Percentiles rank a stretch among this genome's conserved stretches.
Conservation (phyloP, 768 basidiomycete genomes). For the Leccinum obscurum region DNA sequence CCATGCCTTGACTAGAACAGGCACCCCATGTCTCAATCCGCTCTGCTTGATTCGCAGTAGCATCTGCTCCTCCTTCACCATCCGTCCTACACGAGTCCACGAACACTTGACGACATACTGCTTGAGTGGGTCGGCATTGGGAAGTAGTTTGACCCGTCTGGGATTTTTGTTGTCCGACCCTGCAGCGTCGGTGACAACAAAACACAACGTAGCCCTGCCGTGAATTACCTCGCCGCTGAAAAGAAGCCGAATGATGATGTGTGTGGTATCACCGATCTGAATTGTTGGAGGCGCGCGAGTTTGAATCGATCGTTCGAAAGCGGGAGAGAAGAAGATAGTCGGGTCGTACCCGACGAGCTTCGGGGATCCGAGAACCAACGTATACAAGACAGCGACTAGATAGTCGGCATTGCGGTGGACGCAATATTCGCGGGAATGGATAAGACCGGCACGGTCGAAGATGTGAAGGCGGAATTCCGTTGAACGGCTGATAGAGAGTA, state of each 20-base stretch:
- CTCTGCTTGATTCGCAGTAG: neutral
- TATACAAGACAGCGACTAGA: neutral
- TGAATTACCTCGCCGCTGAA: neutral
- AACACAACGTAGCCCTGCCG: neutral
- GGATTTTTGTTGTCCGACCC: too few species aligned
- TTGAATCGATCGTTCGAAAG: neutral
- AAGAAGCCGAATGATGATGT: neutral
- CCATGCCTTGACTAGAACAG: neutral
- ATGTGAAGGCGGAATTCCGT: neutral
- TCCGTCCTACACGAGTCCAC: neutral
- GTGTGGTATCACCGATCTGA: neutral
- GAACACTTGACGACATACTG: neutral
- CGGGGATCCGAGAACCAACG: neutral
- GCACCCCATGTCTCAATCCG: neutral
- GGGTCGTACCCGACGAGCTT: neutral
- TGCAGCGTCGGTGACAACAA: neutral
- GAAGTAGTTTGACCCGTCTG: too few species aligned
- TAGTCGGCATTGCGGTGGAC: neutral
- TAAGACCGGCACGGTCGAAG: neutral
- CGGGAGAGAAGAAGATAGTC: neutral
- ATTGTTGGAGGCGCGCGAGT: neutral
- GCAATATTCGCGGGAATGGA: neutral
- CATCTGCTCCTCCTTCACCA: neutral
- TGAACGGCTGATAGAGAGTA: neutral
- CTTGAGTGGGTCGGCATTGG: neutral